A percentile compares a stretch with the other conserved stretches of the same genome.
Conservation (phyloP, 106 monocot genomes). For the Agapanthus africanus region DNA sequence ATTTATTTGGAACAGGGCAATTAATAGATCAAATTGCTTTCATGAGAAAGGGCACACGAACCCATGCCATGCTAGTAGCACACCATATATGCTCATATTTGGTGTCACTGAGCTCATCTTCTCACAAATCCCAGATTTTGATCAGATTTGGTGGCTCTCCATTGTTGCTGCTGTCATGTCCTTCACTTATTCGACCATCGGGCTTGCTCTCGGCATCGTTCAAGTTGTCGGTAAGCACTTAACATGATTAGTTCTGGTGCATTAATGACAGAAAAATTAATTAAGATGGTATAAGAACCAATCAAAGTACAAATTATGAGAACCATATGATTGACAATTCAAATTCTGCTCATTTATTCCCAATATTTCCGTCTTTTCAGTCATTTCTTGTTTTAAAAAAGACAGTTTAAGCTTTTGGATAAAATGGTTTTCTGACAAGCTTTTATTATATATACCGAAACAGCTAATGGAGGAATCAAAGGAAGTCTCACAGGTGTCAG, state of each 20-base stretch:
- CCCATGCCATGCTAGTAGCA: slow-evolving; percentile 39
- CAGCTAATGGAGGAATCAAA: slow-evolving; percentile 37
- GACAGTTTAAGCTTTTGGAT: no score
- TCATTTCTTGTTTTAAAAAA: no score
- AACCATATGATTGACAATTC: no score
- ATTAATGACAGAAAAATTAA: no score
- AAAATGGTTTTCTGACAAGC: no score
- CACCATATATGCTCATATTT: slow-evolving; percentile 44
- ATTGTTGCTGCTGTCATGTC: slow-evolving; percentile 56
- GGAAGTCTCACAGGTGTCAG: slow-evolving; percentile 44
- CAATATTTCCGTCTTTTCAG: no score
- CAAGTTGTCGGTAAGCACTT: slow-evolving; percentile 45
- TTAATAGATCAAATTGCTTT: slow-evolving; percentile 42
- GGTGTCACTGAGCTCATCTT: slow-evolving; percentile 37
- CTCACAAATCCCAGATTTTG: slow-evolving; percentile 55
- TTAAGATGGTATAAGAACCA: no score
- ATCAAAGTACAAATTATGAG: no score
- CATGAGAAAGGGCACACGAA: slow-evolving; percentile 40
- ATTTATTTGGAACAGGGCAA: slow-evolving; percentile 26
- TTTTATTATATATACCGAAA: no score
- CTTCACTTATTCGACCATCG: slow-evolving; percentile 53
- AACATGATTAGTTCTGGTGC: no score
- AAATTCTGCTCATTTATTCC: no score
- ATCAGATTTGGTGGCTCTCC: slow-evolving; percentile 60
- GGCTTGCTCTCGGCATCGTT: slow-evolving; percentile 35